Conservation (phyloP, 164 flowering plant species). For the Tetrastigma voinierianum region DNA sequence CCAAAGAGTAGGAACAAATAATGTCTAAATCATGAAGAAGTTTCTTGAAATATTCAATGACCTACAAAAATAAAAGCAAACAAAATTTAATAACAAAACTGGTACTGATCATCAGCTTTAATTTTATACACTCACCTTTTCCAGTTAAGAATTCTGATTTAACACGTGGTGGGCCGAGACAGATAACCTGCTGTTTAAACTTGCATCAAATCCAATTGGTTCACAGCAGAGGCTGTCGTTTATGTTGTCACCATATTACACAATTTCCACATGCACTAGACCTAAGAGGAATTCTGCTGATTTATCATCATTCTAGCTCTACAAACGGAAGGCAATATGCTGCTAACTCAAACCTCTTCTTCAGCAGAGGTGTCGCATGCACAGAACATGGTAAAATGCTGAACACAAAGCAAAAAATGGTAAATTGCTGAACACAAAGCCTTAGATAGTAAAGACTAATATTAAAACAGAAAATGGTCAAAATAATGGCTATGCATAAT, state of each 20-base stretch:
- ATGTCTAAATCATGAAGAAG: conserved; percentile 80
- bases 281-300: conserved; percentile 61
- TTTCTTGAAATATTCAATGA: conserved; percentile 77
- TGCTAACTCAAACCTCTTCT: conserved; percentile 88
- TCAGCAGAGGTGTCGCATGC: conserved; percentile 85
- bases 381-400: conserved; percentile 85
- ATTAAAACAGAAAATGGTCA: too few relatives aligned
- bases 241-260: conserved; percentile 39
- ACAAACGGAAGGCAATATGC: conserved; percentile 73
- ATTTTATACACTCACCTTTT: conserved; percentile 46
- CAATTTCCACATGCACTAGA: conserved; percentile 30
- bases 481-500: too few relatives aligned
- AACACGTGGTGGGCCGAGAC: conserved; percentile 93
- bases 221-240: conserved; percentile 84
- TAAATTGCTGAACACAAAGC: background rate
- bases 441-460: background rate
- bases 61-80: conserved; percentile 44
- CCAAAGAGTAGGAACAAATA: conserved; percentile 72
- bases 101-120: conserved; percentile 1
- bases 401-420: conserved; percentile 21
- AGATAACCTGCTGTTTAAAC: conserved; percentile 69
- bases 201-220: conserved; percentile 91
- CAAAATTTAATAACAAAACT: conserved; percentile 1
- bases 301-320: conserved; percentile 50
- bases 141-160: conserved; percentile 83